Percentiles rank a stretch among this genome's conserved stretches.
Evolutionary conservation across 2,329 filamentous ascomycete genomes (phyloP).

Genomic region (Didymellaceae sp.): DNA sequence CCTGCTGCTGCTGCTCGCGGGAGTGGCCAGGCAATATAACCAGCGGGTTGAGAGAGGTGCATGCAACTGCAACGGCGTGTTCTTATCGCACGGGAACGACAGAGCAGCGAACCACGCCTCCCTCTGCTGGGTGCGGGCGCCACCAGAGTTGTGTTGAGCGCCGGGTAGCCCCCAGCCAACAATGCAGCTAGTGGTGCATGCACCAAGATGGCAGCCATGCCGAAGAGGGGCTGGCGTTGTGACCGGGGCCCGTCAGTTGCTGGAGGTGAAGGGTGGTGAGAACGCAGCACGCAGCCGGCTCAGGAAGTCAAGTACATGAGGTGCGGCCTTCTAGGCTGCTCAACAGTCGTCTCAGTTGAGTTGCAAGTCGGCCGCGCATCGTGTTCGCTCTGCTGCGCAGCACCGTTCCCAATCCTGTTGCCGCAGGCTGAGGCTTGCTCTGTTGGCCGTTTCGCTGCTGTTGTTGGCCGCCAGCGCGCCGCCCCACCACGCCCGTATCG

Average conservation of each 20-base stretch:
- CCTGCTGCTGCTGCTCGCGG: constrained; percentile 1
- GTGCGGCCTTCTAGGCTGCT: constrained; percentile 10
- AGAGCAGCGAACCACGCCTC: constrained; percentile 2
- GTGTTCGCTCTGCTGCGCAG: background rate
- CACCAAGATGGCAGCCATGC: constrained; percentile 12
- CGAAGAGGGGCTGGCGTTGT: constrained; percentile 6
- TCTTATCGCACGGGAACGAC: constrained; percentile 2
- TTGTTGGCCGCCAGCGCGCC: constrained; percentile 6
- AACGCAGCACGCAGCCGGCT: background rate
- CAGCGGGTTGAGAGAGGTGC: background rate
- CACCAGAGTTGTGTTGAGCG: constrained; percentile 16
- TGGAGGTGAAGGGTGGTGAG: constrained; percentile 7
- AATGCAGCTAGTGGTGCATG: constrained; percentile 6
- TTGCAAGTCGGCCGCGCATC: background rate
- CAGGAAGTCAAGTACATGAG: constrained; percentile 8
- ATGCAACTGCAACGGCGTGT: background rate
- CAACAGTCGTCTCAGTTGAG: too few relatives aligned
- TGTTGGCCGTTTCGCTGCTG: constrained; percentile 3
- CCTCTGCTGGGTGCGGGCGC: constrained; percentile 3
- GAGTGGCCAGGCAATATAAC: too few relatives aligned
- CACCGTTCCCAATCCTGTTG: background rate
- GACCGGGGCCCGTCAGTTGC: constrained; percentile 1
- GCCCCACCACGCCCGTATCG: constrained; percentile 14
- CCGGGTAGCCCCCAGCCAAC: constrained; percentile 12
- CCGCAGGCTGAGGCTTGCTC: too few relatives aligned